Evolutionary conservation across 768 basidiomycete genomes (phyloP).

Genomic region (Clavulina sp.): DNA sequence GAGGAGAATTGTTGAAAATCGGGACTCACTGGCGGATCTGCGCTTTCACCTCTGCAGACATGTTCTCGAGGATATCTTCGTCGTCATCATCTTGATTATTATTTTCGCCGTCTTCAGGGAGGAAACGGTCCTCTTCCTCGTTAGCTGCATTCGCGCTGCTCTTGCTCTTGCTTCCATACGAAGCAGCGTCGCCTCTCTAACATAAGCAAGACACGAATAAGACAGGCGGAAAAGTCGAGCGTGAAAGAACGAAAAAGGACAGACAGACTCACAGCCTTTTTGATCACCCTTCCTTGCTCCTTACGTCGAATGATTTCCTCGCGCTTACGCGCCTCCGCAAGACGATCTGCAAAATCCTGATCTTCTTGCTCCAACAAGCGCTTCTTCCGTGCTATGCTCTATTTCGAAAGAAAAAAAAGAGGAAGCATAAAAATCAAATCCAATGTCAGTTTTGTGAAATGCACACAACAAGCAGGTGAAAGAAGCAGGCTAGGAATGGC

Average conservation of each 20-base stretch:
- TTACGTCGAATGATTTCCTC: conserved; percentile 39
- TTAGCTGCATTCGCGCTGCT: conserved; percentile 19
- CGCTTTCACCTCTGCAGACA: conserved; percentile 61
- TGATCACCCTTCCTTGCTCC: conserved; percentile 29
- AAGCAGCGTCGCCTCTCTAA: not conserved
- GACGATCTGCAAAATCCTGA: conserved; percentile 39
- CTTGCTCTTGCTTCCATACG: conserved; percentile 8
- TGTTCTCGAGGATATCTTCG: conserved; percentile 24
- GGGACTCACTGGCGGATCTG: conserved; percentile 56
- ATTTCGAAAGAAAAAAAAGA: too few species aligned
- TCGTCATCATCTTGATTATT: conserved; percentile 3
- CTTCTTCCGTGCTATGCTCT: conserved; percentile 45
- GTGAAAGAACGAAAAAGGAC: not conserved
- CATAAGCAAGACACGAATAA: not conserved
- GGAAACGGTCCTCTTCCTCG: conserved; percentile 45
- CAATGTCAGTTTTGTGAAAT: too few species aligned
- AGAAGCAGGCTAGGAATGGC: not conserved
- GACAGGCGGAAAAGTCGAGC: not conserved
- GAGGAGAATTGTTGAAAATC: not conserved
- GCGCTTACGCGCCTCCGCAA: conserved; percentile 41
- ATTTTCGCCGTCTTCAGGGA: conserved; percentile 38
- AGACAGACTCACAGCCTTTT: conserved; percentile 33
- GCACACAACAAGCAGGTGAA: not conserved
- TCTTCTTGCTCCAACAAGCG: conserved; percentile 54
- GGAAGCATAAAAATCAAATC: too few species aligned